Evolutionary conservation across 2,329 filamentous ascomycete species (phyloP).

Genomic region (Scedosporium aurantiacum): DNA sequence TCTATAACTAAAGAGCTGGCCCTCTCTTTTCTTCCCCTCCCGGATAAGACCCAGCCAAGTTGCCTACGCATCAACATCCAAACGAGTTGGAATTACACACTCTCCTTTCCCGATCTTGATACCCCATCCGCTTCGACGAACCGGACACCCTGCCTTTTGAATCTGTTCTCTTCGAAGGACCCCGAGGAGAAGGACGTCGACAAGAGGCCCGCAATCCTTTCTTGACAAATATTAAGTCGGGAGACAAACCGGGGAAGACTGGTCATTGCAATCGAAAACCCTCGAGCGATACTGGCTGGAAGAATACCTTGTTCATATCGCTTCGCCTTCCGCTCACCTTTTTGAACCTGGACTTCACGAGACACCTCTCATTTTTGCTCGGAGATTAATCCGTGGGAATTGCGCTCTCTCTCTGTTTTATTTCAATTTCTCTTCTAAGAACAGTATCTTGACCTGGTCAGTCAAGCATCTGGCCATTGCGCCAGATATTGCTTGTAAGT

Average conservation of each 20-base stretch:
- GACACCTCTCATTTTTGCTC: not conserved
- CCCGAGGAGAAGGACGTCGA: not conserved
- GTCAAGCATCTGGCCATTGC: not conserved
- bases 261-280: not conserved
- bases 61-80: slow-evolving; percentile 22
- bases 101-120: slow-evolving; percentile 9
- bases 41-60: slow-evolving; percentile 18
- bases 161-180: slow-evolving; percentile 2
- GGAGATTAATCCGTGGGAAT: slow-evolving; percentile 3
- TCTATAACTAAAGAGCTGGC: slow-evolving; percentile 40
- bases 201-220: not conserved
- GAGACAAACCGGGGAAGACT: slow-evolving; percentile 2
- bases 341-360: not conserved
- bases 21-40: slow-evolving; percentile 35
- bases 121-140: slow-evolving; percentile 4
- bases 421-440: not conserved
- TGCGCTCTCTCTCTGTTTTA: not conserved
- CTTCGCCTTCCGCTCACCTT: not conserved
- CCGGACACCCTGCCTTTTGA: slow-evolving; percentile 1
- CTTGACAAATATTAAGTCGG: not conserved
- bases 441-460: not conserved
- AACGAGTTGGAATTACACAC: slow-evolving; percentile 24
- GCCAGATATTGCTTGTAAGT: slow-evolving; percentile 7
- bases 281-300: slow-evolving; percentile 8
- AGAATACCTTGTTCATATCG: slow-evolving; percentile 13